Base-by-base conservation (phyloP, 129 eudicot species). In the Flaveria brownii region DNA sequence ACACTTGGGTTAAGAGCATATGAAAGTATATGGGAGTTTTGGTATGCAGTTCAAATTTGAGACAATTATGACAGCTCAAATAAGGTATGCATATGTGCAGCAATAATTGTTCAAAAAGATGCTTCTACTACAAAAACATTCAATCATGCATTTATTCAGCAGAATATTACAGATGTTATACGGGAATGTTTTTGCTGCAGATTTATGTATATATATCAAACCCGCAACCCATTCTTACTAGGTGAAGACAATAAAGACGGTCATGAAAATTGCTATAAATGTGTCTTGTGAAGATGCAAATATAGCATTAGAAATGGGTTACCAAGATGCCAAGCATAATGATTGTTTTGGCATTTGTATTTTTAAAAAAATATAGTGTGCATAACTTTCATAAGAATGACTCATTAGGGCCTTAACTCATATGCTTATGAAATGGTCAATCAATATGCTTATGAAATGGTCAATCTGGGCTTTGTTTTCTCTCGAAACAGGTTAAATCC, bases 81-180 rank as follows among this genome's bases (percentile, higher is more conserved):
- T 36, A 71, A 78, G 77, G 62, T 47, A 33, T 70, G 71, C 65
- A 63, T 71, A 39, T 72, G 76, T 59, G 36, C 5, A 41, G 66
- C 66, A 79, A 79, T 79, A 79, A 79, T 79, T 63, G 83, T 64
- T 54, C 46, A 17, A 72, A 16, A 79, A 30, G 33, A 79, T 63
- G 69, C 69, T 15, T 30, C 22, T 12, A 30, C 17, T 33, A 63
- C 22, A 28, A 30, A 14, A 63, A 30, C 68, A 62, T 14, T 28
- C 20, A 62, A 28, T 62, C 16, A 62, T 62, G 20, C 45, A 14
- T 62, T 28, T 28, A 28, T 5, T 28, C 22, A 62, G 16, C 20
- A 14, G 10, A 62, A 14, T 62, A 62, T 14, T 66, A 36, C 28
- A 17, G 17, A 39, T 66, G 26, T 17, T 36, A 36, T 7, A n/a